A percentile compares a stretch with the other conserved stretches of the same genome.
Evolutionary conservation across 768 basidiomycete species (phyloP).

Genomic region (Pleurotus tuoliensis): DNA sequence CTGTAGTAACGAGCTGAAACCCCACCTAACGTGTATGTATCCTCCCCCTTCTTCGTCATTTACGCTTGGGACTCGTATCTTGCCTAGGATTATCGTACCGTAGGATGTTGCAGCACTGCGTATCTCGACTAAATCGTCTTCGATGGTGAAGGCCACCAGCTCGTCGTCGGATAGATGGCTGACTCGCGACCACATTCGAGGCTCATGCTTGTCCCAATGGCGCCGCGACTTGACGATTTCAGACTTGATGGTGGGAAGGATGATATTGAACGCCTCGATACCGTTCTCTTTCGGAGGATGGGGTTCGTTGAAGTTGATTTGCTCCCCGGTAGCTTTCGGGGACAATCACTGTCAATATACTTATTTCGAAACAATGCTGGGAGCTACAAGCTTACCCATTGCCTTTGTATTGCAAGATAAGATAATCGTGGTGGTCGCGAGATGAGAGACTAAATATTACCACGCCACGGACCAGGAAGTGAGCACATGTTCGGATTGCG

Average conservation of each 20-base stretch:
- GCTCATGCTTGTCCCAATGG: constrained; percentile 71
- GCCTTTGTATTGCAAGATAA: too few species aligned
- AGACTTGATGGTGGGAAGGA: constrained; percentile 55
- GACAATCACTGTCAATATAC: background rate
- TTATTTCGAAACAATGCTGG: too few species aligned
- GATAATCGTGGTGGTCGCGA: too few species aligned
- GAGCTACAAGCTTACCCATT: too few species aligned
- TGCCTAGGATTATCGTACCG: constrained; percentile 71
- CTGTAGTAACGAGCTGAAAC: constrained; percentile 3
- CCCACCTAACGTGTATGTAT: constrained; percentile 68
- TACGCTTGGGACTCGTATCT: constrained; percentile 68
- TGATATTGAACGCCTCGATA: constrained; percentile 58
- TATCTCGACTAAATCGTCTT: constrained; percentile 37
- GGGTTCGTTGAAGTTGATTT: constrained; percentile 50
- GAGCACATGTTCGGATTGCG: background rate
- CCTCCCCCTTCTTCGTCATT: constrained; percentile 61
- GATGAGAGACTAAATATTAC: background rate
- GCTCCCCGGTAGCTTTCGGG: constrained; percentile 51
- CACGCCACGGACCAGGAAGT: constrained; percentile 8
- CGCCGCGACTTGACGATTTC: constrained; percentile 64
- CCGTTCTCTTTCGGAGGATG: constrained; percentile 61
- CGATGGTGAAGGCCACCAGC: constrained; percentile 48
- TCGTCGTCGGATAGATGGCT: constrained; percentile 44
- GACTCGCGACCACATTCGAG: constrained; percentile 68
- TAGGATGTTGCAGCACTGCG: constrained; percentile 53